Conservation (phyloP, 2,329 filamentous ascomycete genomes). For the Lizonia empirigonia region DNA sequence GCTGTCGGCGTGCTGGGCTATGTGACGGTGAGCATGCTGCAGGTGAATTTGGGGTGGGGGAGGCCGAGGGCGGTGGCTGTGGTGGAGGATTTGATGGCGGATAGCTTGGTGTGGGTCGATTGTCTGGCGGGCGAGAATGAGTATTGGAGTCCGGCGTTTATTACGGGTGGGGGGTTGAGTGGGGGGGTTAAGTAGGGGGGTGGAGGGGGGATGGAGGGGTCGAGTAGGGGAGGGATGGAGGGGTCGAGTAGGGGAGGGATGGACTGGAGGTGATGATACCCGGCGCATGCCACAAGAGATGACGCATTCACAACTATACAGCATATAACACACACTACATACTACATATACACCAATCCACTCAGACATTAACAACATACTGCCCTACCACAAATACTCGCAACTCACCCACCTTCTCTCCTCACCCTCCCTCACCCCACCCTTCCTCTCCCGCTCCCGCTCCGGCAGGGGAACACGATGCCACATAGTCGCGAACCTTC, state of each 20-base stretch:
- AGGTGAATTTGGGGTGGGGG: constrained; percentile 85
- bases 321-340: too few relatives aligned
- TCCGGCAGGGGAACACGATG: constrained; percentile 55
- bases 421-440: constrained; percentile 38
- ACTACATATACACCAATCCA: background rate
- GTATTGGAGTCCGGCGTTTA: constrained; percentile 88
- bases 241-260: background rate
- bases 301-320: too few relatives aligned
- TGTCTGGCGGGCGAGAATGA: constrained; percentile 83
- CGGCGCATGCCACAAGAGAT: too few relatives aligned
- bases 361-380: constrained; percentile 39
- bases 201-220: constrained; percentile 1
- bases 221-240: background rate
- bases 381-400: constrained; percentile 59
- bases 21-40: constrained; percentile 87
- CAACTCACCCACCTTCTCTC: constrained; percentile 52
- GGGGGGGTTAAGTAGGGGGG: background rate
- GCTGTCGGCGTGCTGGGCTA: constrained; percentile 88
- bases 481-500: constrained; percentile 59
- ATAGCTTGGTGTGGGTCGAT: constrained; percentile 94
- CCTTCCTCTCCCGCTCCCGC: constrained; percentile 7
- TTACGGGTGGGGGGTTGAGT: constrained; percentile 45
- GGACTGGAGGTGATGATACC: constrained; percentile 19
- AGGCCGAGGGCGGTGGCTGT: constrained; percentile 83
- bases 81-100: constrained; percentile 84